Conservation (phyloP, 805 yeast species). For the Yarrowia porcina region DNA sequence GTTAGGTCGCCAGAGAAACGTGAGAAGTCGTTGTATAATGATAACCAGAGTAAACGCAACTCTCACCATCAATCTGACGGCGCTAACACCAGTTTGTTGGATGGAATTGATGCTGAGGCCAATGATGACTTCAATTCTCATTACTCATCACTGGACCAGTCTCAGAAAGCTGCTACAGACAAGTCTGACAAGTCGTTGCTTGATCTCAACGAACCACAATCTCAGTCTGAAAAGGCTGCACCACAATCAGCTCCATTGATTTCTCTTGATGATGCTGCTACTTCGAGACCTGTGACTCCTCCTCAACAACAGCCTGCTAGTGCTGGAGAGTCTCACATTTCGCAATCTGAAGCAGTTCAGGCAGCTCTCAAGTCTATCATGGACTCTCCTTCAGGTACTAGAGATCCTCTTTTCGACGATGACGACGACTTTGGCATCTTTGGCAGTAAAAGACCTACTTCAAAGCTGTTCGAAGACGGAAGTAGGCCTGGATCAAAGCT, state of each 20-base stretch:
- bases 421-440: slow-evolving; percentile 12
- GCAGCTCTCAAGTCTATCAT: slow-evolving; percentile 60
- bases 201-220: slow-evolving; percentile 5
- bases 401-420: slow-evolving; percentile 14
- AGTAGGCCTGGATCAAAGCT: neutral
- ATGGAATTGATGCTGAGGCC: neutral
- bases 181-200: neutral
- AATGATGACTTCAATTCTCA: neutral
- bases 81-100: neutral
- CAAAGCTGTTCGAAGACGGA: neutral
- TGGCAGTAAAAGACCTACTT: neutral
- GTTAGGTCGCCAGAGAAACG: neutral
- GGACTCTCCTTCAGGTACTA: slow-evolving; percentile 29
- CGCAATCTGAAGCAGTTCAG: slow-evolving; percentile 59
- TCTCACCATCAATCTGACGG: neutral
- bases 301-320: slow-evolving; percentile 13
- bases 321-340: slow-evolving; percentile 28
- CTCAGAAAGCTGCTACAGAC: neutral
- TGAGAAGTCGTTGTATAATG: neutral
- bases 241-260: neutral
- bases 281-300: neutral
- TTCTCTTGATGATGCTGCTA: neutral
- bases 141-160: neutral
- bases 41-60: neutral
- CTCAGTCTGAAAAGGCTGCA: neutral